Evolutionary conservation across 2,329 filamentous ascomycete genomes (phyloP).

Genomic region (Pestalotiopsis sp.): DNA sequence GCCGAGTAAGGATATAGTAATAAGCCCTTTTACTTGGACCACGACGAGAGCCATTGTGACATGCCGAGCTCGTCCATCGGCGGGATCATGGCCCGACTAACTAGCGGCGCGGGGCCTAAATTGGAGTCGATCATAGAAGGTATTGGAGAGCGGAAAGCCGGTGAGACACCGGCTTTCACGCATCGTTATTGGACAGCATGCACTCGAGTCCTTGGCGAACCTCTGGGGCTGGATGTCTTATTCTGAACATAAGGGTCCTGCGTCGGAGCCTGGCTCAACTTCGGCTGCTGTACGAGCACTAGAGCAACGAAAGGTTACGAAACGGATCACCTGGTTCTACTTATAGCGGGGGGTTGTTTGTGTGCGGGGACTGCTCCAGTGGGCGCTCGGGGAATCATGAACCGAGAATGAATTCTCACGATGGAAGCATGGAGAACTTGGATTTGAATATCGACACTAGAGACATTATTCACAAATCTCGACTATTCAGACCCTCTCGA

Average conservation of each 20-base stretch:
- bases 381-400: background rate
- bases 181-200: background rate
- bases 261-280: background rate
- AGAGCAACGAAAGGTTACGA: background rate
- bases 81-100: background rate
- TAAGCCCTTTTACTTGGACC: background rate
- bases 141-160: background rate
- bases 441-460: background rate
- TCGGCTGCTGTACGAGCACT: background rate
- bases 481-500: constrained; percentile 1
- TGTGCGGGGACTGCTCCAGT: background rate
- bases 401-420: background rate
- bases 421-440: background rate
- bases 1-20: background rate
- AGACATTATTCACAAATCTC: background rate
- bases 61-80: background rate
- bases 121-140: background rate
- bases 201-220: background rate
- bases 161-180: background rate
- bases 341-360: background rate
- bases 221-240: too few species aligned
- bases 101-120: background rate
- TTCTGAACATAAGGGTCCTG: background rate
- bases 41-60: background rate
- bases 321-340: background rate